phyloP scores from a whole-genome alignment of 305 asterid species.

The Fraxinus baroniana region DNA sequence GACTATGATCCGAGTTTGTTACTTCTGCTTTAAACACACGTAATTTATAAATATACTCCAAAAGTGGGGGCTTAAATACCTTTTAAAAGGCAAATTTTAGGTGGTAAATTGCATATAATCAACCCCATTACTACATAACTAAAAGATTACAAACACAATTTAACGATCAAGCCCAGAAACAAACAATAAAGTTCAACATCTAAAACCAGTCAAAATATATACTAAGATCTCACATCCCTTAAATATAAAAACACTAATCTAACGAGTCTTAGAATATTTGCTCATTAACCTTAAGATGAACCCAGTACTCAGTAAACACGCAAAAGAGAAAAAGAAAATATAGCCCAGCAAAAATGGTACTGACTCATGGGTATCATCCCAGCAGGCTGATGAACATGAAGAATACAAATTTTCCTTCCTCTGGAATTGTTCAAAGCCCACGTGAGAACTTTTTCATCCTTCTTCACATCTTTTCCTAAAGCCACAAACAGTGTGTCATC shows the following conservation, averaged over 20 bases:
- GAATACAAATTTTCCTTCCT: constrained; percentile 54
- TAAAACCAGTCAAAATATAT: neutral
- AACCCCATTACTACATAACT: neutral
- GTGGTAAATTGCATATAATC: neutral
- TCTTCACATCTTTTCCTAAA: constrained; percentile 71
- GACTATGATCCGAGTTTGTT: neutral
- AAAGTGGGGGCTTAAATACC: neutral
- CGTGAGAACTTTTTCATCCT: constrained; percentile 45
- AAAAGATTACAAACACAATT: neutral
- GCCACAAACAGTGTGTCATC: constrained; percentile 65
- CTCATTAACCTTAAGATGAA: neutral
- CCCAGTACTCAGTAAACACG: neutral
- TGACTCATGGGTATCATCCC: constrained; percentile 66
- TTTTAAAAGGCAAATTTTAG: neutral
- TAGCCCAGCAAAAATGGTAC: constrained; percentile 22
- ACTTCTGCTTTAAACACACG: neutral
- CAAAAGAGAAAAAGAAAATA: neutral
- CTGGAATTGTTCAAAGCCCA: constrained; percentile 73
- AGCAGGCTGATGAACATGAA: constrained; percentile 87
- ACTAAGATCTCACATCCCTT: neutral
- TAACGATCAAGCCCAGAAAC: neutral
- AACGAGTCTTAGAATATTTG: neutral
- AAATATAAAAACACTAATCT: neutral
- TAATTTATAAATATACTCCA: neutral
- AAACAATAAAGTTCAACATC: neutral